Conservation (phyloP, 73 alveolate species). For the Halteria grandinella region DNA sequence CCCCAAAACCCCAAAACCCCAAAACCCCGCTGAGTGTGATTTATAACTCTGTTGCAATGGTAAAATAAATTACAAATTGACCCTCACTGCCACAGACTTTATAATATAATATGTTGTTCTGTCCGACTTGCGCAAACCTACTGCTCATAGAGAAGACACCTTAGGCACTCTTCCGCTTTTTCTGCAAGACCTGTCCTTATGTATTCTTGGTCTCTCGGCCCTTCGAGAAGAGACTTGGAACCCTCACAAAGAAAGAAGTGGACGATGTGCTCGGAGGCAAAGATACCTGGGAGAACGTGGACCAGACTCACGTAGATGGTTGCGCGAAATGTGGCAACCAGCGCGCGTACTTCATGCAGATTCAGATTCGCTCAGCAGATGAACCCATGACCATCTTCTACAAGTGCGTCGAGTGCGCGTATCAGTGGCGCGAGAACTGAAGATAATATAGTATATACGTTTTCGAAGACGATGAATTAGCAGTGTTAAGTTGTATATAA, state of each 20-base stretch:
- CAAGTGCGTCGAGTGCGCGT: conserved; percentile 70
- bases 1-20: too few species aligned
- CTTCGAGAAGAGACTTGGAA: conserved; percentile 55
- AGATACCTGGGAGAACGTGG: conserved; percentile 87
- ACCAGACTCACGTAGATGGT: conserved; percentile 49
- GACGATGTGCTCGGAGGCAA: conserved; percentile 85
- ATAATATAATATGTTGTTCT: conserved; percentile 74
- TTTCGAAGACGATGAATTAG: too few species aligned
- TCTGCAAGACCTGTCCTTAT: conserved; percentile 87
- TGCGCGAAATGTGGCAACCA: conserved; percentile 74
- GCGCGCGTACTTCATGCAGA: conserved; percentile 75
- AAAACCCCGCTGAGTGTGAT: too few species aligned
- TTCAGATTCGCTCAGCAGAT: conserved; percentile 85
- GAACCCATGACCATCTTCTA: conserved; percentile 87
- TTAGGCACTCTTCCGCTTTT: conserved; percentile 67
- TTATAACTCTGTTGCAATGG: too few species aligned
- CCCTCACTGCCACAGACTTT: too few species aligned
- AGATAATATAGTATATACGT: too few species aligned
- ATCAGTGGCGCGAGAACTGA: conserved; percentile 84
- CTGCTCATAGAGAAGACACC: conserved; percentile 71
- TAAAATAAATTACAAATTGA: too few species aligned
- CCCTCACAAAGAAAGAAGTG: conserved; percentile 66
- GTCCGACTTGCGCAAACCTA: conserved; percentile 88
- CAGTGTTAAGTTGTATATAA: too few species aligned
- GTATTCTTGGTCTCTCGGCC: conserved; percentile 62